Evolutionary conservation across 2,329 filamentous ascomycete genomes (phyloP).

Genomic region (Pseudogymnoascus sp.): DNA sequence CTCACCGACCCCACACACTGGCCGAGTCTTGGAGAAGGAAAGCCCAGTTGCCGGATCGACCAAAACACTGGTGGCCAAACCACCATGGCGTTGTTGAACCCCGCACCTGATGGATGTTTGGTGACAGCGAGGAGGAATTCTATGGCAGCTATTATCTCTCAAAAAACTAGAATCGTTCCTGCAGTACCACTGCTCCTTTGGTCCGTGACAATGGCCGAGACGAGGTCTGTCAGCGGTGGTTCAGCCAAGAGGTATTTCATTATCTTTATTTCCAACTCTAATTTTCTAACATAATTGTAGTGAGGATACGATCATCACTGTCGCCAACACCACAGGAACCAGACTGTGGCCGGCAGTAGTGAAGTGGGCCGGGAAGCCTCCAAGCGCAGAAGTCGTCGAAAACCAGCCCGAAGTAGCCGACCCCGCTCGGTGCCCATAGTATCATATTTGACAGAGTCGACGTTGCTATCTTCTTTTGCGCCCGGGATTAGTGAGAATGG

Average conservation of each 20-base stretch:
- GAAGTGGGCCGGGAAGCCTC: constrained; percentile 3
- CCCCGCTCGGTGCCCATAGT: not conserved
- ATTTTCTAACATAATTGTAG: not conserved
- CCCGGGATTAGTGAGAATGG: not conserved
- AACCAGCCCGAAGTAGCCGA: not conserved
- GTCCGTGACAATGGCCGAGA: not conserved
- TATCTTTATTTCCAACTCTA: not conserved
- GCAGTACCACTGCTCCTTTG: not conserved
- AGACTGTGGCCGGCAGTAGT: not conserved
- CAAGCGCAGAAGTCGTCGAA: not conserved
- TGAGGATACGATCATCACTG: not conserved
- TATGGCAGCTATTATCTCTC: not conserved
- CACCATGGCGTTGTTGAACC: not conserved
- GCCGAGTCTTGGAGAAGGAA: constrained; percentile 6
- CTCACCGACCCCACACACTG: constrained; percentile 6
- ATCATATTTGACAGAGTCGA: not conserved
- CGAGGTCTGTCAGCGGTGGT: not conserved
- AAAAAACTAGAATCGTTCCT: not conserved
- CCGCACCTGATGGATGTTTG: not conserved
- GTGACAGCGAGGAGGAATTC: not conserved
- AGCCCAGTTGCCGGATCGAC: not conserved
- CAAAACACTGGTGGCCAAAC: not conserved
- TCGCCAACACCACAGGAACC: not conserved
- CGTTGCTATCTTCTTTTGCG: not conserved
- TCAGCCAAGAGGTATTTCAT: not conserved